Evolutionary conservation across 169 alveolate species (phyloP), one percentile per base, ranked within the genome.

Genomic region (Plasmodium inui): DNA sequence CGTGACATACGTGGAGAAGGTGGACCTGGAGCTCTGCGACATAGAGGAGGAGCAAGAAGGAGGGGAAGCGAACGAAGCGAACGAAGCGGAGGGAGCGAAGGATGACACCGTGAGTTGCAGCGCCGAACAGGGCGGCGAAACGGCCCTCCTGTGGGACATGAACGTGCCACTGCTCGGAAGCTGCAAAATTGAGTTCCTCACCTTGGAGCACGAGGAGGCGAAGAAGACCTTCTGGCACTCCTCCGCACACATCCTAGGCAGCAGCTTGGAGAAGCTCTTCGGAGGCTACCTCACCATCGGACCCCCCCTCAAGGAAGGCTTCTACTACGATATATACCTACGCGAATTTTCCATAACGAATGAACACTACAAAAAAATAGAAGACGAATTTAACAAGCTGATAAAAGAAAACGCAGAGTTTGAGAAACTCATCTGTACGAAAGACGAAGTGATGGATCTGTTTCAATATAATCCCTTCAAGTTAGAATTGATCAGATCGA

Each of bases 221-320:
- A 96, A 98, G 88, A 97, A 97, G 84, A 98, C 98, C 1, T 99
- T 99, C 94, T 99, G 99, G 99, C 99, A 99, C 95, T 99, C 99
- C 8, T 97, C 99, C 26, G 99, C 99, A 9, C 99, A 99, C 92
- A 96, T 99, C 4, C 28, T 84, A 93, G 98, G 99, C 34, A 96
- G 98, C 46, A 98, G 99, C 28, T 92, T 99, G 79, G 99, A 99
- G 95, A 97, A 97, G 61, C 97, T 96, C 73, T 99, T 95, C 76
- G 99, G 99, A 17, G 99, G 99, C 14, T 98, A 97, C 94, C 96
- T 99, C 84, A 98, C 99, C 39, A 98, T 98, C 57, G 99, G 99
- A 0, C 99, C 99, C 3, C 99, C 99, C 4, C 92, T 98, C 80
- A 96, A 96, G 72, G 97, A 97, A 34, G 99, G 99, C 22, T 99